A percentile compares a stretch with the other conserved stretches of the same genome.
phyloP scores from a whole-genome alignment of 805 yeast genomes.

The Candida maesae region DNA sequence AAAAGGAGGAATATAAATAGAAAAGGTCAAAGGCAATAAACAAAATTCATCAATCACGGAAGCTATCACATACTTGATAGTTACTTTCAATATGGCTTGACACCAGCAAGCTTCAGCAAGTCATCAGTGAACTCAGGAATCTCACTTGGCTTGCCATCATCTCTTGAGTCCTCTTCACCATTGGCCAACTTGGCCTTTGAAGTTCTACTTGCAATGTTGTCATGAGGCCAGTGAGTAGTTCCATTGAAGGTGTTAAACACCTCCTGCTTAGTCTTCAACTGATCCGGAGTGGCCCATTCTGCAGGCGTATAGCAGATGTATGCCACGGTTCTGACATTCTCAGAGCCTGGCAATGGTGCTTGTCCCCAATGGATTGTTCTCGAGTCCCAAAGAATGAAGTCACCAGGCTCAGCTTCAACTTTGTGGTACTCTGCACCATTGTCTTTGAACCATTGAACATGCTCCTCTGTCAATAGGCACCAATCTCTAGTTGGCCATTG shows the following conservation, averaged over 20 bases:
- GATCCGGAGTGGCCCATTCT: conserved; percentile 30
- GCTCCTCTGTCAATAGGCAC: conserved; percentile 20
- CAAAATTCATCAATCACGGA: no score
- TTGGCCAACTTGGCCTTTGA: conserved; percentile 15
- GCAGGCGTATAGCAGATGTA: conserved; percentile 32
- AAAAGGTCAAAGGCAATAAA: no score
- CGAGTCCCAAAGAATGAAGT: conserved; percentile 34
- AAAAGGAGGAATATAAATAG: no score
- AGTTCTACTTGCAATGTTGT: conserved; percentile 21
- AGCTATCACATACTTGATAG: no score
- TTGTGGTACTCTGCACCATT: conserved; percentile 29
- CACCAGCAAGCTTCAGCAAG: conserved; percentile 30
- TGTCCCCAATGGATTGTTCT: conserved; percentile 31
- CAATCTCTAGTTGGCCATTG: conserved; percentile 26
- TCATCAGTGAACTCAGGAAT: conserved; percentile 27
- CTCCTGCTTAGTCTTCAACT: conserved; percentile 20
- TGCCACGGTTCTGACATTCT: conserved; percentile 29
- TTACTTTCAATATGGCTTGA: conserved; percentile 6
- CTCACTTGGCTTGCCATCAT: conserved; percentile 24
- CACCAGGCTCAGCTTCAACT: conserved; percentile 32
- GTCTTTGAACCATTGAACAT: conserved; percentile 27
- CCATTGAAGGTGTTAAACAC: conserved; percentile 27
- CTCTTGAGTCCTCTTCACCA: conserved; percentile 25
- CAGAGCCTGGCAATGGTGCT: conserved; percentile 25
- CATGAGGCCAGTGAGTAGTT: conserved; percentile 34